A percentile compares a stretch with the other conserved stretches of the same genome.
Evolutionary conservation across 2,329 filamentous ascomycete species (phyloP).

Genomic region (Colletotrichum australisinense): DNA sequence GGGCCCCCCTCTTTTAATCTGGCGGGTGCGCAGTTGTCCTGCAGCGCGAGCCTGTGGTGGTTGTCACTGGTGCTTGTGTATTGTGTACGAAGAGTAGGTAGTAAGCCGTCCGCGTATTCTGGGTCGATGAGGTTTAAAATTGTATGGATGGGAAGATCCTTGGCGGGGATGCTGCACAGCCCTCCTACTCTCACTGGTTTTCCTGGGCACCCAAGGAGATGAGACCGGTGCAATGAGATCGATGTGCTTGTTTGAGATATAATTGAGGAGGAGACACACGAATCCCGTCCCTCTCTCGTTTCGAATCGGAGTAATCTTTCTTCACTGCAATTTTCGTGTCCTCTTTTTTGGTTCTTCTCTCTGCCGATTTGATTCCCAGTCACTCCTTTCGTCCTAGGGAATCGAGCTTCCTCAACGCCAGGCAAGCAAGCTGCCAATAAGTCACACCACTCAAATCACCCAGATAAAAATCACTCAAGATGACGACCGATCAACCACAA

Average conservation of each 20-base stretch:
- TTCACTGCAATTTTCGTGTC: neutral
- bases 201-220: neutral
- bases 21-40: neutral
- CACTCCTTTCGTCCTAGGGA: neutral
- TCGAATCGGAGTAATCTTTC: neutral
- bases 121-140: neutral
- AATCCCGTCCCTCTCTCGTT: neutral
- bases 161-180: constrained; percentile 15
- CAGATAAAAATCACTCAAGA: neutral
- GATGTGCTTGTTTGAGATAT: constrained; percentile 6
- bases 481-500: constrained; percentile 9
- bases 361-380: neutral
- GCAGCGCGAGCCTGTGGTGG: neutral
- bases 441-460: neutral
- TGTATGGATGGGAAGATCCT: constrained; percentile 16
- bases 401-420: neutral
- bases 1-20: neutral
- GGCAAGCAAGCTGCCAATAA: neutral
- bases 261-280: constrained; percentile 1
- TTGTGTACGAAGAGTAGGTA: neutral
- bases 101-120: neutral
- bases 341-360: neutral
- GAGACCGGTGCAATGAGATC: neutral
- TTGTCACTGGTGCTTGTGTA: neutral
- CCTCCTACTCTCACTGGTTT: neutral